Percentiles rank a stretch among this genome's conserved stretches.
phyloP scores from a whole-genome alignment of 1,284 basidiomycete genomes.

The Puccinia coronata region DNA sequence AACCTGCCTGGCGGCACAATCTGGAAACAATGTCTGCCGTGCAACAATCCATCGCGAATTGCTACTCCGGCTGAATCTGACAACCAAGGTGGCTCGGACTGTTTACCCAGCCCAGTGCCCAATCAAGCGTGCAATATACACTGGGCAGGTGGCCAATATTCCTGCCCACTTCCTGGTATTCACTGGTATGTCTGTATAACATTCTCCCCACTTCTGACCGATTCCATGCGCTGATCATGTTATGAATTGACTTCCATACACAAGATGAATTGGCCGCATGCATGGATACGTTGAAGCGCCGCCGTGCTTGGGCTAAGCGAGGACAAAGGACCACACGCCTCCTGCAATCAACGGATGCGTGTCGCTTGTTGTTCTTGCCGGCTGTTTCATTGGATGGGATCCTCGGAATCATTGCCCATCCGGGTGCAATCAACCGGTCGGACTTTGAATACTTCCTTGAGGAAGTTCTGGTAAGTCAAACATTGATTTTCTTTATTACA shows the following conservation, averaged over 20 bases:
- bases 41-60: too few species aligned
- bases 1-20: too few species aligned
- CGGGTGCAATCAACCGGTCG: neutral
- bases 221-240: neutral
- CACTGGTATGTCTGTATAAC: neutral
- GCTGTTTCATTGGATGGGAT: neutral
- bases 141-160: neutral
- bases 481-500: neutral
- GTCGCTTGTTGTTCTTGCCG: neutral
- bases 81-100: neutral
- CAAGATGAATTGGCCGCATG: neutral
- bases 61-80: too few species aligned
- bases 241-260: neutral
- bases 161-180: neutral
- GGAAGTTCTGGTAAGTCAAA: neutral
- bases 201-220: neutral
- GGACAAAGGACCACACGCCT: neutral
- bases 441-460: constrained; percentile 9
- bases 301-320: neutral
- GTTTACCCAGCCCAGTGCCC: neutral
- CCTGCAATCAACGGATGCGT: neutral
- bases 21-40: too few species aligned
- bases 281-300: neutral
- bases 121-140: neutral
- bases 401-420: neutral